Base-by-base conservation (phyloP, 2,329 filamentous ascomycete species). In the Exserohilum rostratum region DNA sequence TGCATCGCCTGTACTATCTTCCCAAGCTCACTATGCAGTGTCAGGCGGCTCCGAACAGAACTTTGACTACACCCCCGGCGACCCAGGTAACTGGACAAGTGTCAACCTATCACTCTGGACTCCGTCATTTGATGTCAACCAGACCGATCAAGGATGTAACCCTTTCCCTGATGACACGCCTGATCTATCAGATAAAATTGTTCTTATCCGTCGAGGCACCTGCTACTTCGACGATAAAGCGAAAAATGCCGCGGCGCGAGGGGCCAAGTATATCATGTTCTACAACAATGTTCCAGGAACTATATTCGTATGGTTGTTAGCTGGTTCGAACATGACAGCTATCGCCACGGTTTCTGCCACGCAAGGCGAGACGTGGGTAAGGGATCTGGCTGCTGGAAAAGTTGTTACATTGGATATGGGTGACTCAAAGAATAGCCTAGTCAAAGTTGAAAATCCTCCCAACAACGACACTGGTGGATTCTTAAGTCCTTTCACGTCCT, bases 401-500 rank as follows among this genome's bases (percentile, higher is more conserved):
- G 31, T 20, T 12, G 17, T 46, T 11, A 46, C 44, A 9, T 1
- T 46, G 3, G 20, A 46, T 15, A 37, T 46, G 20, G 7, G 6
- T 6, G 33, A 46, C 11, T 3, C 20, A 3, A 9, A 27, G 1
- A 7, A 7, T n/a, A n/a, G 2, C n/a, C n/a, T 22, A 20, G 5
- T 37, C 20, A 18, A 9, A 6, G 0, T 37, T 29, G n/a, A 7
- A 12, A 1, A 27, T 3, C 12, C 9, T 5, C 33, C 31, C n/a
- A 50, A 50, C 15, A 20, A 20, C 10, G 3, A 1, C 1, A 37
- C 30, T 18, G 47, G 47, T n/a, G 38, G 47, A 18, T 34, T 18
- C 2, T 5, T 37, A 6, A 35, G 38, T 22, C 5, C 18, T 1
- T 34, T 10, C 11, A 35, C 37, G 5, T 12, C n/a, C 6, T 88